Conservation (phyloP, 257 asterid species). For the Penstemon barbatus region DNA sequence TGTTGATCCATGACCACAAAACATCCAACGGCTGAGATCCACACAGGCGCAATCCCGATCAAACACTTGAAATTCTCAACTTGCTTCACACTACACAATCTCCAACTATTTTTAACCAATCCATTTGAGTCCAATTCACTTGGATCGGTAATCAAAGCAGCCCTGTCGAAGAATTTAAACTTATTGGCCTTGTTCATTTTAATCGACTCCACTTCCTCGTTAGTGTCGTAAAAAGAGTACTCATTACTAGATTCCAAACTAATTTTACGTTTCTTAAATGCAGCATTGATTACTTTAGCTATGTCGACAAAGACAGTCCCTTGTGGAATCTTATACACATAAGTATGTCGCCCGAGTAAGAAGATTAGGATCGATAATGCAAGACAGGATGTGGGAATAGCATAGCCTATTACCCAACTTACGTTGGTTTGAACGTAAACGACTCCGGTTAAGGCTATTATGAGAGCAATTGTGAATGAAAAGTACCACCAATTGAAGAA, state of each 20-base stretch:
- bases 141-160: constrained; percentile 48
- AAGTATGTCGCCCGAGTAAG: constrained; percentile 57
- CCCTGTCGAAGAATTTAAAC: constrained; percentile 56
- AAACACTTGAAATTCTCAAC: constrained; percentile 63
- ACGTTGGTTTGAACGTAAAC: constrained; percentile 73
- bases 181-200: constrained; percentile 14
- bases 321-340: constrained; percentile 41
- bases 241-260: background rate
- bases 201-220: constrained; percentile 4
- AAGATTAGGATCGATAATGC: constrained; percentile 51
- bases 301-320: constrained; percentile 64
- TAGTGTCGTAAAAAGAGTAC: constrained; percentile 35
- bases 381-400: constrained; percentile 74
- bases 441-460: constrained; percentile 65
- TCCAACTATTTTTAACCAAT: constrained; percentile 46
- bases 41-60: constrained; percentile 57
- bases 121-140: constrained; percentile 49
- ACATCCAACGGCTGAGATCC: constrained; percentile 68
- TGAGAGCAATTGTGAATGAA: constrained; percentile 71
- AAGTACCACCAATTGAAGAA: constrained; percentile 95
- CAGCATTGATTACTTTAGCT: constrained; percentile 53
- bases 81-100: constrained; percentile 59
- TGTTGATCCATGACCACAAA: constrained; percentile 74
- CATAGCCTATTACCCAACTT: constrained; percentile 72
- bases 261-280: constrained; percentile 42